phyloP scores from a whole-genome alignment of 306 rosid species.

The Ziziphus jujuba region DNA sequence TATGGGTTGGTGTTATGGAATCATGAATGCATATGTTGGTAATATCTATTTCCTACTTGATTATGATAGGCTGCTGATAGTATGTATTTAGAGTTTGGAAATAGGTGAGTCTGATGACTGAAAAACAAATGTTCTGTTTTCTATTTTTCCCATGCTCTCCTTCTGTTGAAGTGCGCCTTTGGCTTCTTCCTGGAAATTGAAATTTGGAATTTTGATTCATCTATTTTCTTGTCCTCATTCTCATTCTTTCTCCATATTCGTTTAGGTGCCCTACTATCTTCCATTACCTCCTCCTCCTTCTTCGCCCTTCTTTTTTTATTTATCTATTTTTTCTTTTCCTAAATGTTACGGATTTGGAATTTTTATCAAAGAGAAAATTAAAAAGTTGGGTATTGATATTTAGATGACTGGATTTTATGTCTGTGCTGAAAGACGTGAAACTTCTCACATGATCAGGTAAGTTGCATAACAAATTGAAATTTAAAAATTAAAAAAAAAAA shows the following conservation, averaged over 20 bases:
- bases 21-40: slow-evolving; percentile 1
- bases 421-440: slow-evolving; percentile 2
- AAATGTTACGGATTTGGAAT: neutral
- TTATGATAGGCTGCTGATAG: neutral
- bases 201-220: neutral
- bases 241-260: neutral
- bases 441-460: neutral
- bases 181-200: neutral
- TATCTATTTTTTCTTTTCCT: neutral
- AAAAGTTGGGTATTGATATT: slow-evolving; percentile 1
- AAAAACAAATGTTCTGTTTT: neutral
- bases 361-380: neutral
- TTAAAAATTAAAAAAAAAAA: neutral
- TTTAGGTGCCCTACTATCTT: neutral
- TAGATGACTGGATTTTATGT: neutral
- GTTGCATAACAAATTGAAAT: neutral
- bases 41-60: neutral
- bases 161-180: neutral
- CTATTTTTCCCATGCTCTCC: neutral
- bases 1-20: slow-evolving; percentile 3
- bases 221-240: neutral
- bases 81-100: slow-evolving; percentile 4
- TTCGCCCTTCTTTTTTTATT: no score
- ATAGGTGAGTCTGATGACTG: neutral
- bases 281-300: neutral